Percentiles rank a stretch among this genome's conserved stretches.
Evolutionary conservation across 768 basidiomycete species (phyloP).

Genomic region (Tulasnella sp.): DNA sequence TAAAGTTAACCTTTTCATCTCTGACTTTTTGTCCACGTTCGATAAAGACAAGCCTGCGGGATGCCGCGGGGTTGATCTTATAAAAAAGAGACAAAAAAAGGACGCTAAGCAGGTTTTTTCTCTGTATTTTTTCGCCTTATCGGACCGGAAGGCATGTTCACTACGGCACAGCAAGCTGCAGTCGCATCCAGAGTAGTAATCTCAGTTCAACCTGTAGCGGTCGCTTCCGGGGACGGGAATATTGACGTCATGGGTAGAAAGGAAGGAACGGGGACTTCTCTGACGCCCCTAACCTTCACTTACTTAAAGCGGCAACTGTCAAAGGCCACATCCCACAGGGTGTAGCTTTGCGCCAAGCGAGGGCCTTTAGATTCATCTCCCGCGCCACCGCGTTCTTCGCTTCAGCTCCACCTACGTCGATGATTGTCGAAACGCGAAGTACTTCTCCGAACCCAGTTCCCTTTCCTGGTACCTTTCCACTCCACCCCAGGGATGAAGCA

Average conservation of each 20-base stretch:
- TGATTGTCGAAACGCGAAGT: not conserved
- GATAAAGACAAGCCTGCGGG: not conserved
- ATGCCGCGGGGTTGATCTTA: not conserved
- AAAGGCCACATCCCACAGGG: not conserved
- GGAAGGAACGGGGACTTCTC: not conserved
- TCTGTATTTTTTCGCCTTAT: not conserved
- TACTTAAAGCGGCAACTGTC: not conserved
- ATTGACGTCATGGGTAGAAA: not conserved
- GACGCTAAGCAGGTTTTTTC: not conserved
- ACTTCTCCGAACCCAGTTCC: no score
- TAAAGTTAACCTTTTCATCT: not conserved
- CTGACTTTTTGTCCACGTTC: not conserved
- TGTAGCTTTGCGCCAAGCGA: not conserved
- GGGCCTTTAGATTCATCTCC: not conserved
- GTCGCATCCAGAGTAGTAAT: not conserved
- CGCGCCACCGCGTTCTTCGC: not conserved
- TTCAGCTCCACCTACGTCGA: not conserved
- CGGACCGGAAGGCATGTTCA: not conserved
- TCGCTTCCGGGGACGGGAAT: not conserved
- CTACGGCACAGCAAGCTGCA: not conserved
- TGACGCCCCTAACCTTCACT: not conserved
- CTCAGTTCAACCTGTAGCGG: not conserved
- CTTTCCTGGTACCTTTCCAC: no score
- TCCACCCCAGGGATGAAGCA: not conserved
- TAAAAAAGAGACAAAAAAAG: no score